Evolutionary conservation across 1,284 basidiomycete species (phyloP).

Genomic region (Xanthoconium separans): DNA sequence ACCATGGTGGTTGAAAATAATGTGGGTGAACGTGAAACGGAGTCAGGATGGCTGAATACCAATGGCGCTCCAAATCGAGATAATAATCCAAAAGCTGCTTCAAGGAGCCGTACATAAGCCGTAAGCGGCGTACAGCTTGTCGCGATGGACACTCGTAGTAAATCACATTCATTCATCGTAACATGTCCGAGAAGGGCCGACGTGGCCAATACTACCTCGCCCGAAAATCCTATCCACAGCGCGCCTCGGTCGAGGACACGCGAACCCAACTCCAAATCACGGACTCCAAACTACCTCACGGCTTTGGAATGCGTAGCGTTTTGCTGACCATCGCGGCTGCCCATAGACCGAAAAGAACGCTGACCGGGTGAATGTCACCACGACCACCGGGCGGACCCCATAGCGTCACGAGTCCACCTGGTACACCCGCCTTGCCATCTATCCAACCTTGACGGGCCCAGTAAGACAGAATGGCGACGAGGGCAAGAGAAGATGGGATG

Average conservation of each 20-base stretch:
- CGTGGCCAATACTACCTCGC: not conserved
- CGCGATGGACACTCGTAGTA: no score
- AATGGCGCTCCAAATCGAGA: no score
- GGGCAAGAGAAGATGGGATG: conserved; percentile 86
- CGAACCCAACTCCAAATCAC: not conserved
- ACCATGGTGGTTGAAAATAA: conserved; percentile 26
- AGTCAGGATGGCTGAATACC: no score
- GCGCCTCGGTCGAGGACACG: conserved; percentile 1
- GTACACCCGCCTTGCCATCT: conserved; percentile 72
- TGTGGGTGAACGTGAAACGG: no score
- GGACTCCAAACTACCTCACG: conserved; percentile 34
- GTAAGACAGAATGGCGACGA: conserved; percentile 81
- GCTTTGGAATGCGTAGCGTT: conserved; percentile 83
- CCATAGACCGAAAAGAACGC: conserved; percentile 76
- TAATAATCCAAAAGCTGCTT: no score
- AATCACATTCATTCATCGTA: conserved; percentile 19
- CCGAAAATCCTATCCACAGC: conserved; percentile 1
- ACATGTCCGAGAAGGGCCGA: conserved; percentile 2
- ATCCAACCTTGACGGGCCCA: conserved; percentile 87
- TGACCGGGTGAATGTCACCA: conserved; percentile 79
- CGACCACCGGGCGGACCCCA: conserved; percentile 73
- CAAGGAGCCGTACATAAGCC: no score
- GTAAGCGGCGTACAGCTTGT: not conserved
- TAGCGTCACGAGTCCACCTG: conserved; percentile 68
- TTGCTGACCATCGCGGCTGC: conserved; percentile 96